Percentiles rank a stretch among this genome's conserved stretches.
Evolutionary conservation across 768 basidiomycete genomes (phyloP).

Genomic region (Tulasnella sp.): DNA sequence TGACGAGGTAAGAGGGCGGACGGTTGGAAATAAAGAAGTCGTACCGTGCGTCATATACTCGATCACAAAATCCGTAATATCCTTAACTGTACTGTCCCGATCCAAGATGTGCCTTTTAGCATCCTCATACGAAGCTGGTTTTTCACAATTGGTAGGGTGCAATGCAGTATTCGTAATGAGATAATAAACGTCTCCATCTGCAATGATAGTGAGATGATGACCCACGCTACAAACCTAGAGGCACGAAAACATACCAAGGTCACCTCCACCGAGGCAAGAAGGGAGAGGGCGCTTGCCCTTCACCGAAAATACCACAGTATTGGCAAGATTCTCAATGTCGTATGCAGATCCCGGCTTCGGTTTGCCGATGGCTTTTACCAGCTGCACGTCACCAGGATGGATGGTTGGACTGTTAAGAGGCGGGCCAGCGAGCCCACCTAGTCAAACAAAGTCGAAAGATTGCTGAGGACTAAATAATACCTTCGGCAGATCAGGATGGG

Average conservation of each 20-base stretch:
- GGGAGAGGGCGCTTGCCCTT: slow-evolving; percentile 38
- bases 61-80: slow-evolving; percentile 33
- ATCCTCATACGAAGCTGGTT: slow-evolving; percentile 12
- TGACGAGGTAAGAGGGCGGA: background rate
- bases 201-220: background rate
- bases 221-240: no score
- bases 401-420: slow-evolving; percentile 54
- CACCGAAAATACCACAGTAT: slow-evolving; percentile 68
- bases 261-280: slow-evolving; percentile 32
- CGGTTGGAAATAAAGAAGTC: background rate
- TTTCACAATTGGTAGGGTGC: slow-evolving; percentile 1
- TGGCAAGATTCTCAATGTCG: slow-evolving; percentile 44
- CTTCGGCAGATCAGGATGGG: slow-evolving; percentile 53
- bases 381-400: slow-evolving; percentile 69
- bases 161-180: slow-evolving; percentile 19
- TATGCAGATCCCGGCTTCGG: slow-evolving; percentile 40
- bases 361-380: slow-evolving; percentile 65
- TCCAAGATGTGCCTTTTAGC: background rate
- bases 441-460: background rate
- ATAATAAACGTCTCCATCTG: slow-evolving; percentile 29
- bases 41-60: slow-evolving; percentile 32
- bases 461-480: background rate
- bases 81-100: slow-evolving; percentile 29
- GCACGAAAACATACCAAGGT: slow-evolving; percentile 21
- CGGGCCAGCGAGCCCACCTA: background rate